Evolutionary conservation across 1,139 yeast genomes (phyloP).

Genomic region (Geotrichum phurueaensis): DNA sequence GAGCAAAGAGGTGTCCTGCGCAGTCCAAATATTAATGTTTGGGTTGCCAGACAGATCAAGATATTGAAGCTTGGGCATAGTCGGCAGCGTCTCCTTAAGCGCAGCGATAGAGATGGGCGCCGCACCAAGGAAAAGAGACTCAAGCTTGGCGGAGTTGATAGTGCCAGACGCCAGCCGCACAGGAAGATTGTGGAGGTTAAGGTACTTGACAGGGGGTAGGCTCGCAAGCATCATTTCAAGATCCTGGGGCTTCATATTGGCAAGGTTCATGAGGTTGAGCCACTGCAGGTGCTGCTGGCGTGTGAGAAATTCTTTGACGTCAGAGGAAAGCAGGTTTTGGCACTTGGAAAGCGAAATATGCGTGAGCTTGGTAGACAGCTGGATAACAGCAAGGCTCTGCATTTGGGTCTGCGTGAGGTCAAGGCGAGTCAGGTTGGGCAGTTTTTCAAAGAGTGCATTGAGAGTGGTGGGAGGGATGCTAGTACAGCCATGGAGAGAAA

Average conservation of each 20-base stretch:
- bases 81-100: conserved; percentile 45
- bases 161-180: conserved; percentile 49
- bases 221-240: conserved; percentile 40
- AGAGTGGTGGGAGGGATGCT: conserved; percentile 58
- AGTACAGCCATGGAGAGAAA: conserved; percentile 86
- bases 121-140: conserved; percentile 59
- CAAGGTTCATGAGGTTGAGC: conserved; percentile 72
- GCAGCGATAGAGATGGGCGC: conserved; percentile 48
- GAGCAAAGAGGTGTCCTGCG: conserved; percentile 46
- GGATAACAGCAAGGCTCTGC: conserved; percentile 49
- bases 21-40: conserved; percentile 45
- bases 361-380: conserved; percentile 54
- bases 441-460: conserved; percentile 50
- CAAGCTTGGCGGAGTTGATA: conserved; percentile 44
- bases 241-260: conserved; percentile 43
- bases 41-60: conserved; percentile 51
- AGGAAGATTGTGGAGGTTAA: conserved; percentile 74
- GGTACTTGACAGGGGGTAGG: conserved; percentile 45
- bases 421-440: conserved; percentile 56
- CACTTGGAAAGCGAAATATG: conserved; percentile 79
- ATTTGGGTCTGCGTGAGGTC: conserved; percentile 82
- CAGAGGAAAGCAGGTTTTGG: conserved; percentile 67
- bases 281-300: conserved; percentile 60
- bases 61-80: conserved; percentile 35
- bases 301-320: conserved; percentile 62